Conservation (phyloP, 2,329 filamentous ascomycete genomes). For the Fusarium graminum region DNA sequence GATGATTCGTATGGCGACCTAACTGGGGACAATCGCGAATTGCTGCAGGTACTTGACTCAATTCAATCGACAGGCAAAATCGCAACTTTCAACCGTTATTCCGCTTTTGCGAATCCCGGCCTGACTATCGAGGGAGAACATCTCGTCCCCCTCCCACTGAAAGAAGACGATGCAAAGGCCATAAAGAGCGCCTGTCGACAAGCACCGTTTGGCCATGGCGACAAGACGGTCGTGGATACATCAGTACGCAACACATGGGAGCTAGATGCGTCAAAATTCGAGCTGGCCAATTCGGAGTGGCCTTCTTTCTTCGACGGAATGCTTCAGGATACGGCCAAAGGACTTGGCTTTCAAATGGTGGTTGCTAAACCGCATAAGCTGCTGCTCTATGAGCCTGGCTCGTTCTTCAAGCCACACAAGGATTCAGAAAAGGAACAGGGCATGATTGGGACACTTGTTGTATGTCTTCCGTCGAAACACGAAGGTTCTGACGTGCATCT, state of each 20-base stretch:
- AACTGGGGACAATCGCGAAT: background rate
- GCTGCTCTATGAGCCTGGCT: constrained; percentile 29
- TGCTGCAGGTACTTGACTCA: constrained; percentile 1
- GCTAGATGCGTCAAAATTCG: constrained; percentile 22
- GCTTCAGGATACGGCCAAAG: background rate
- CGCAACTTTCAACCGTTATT: constrained; percentile 10
- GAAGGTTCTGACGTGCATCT: constrained; percentile 24
- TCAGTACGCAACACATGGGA: constrained; percentile 28
- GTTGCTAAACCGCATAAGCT: constrained; percentile 25
- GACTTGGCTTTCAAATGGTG: constrained; percentile 10
- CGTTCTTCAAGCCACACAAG: constrained; percentile 30
- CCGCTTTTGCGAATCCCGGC: constrained; percentile 18
- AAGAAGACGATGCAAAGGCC: constrained; percentile 7
- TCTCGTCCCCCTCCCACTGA: constrained; percentile 15
- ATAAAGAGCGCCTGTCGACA: constrained; percentile 22
- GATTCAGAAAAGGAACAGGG: constrained; percentile 15
- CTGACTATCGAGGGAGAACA: constrained; percentile 7
- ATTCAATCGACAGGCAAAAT: constrained; percentile 21
- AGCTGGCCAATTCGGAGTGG: constrained; percentile 18
- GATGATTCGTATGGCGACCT: background rate
- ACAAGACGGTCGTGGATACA: constrained; percentile 20
- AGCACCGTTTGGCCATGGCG: constrained; percentile 23
- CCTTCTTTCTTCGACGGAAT: background rate
- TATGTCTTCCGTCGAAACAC: constrained; percentile 32
- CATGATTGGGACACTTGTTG: constrained; percentile 22